Evolutionary conservation across 2,329 filamentous ascomycete genomes (phyloP).

Genomic region (Geosmithia flava): DNA sequence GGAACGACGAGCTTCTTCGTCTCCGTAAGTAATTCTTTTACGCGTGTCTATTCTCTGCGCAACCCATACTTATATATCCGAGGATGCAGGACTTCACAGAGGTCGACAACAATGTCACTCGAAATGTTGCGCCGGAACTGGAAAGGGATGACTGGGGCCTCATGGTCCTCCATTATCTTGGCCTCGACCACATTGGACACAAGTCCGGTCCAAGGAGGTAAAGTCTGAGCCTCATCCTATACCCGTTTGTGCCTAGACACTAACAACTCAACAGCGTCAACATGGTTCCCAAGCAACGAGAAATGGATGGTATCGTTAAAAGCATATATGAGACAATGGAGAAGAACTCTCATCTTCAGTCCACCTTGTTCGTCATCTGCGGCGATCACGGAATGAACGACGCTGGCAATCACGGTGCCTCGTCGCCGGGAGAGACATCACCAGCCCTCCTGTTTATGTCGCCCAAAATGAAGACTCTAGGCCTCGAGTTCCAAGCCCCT

Average conservation of each 20-base stretch:
- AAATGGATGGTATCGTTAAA: conserved; percentile 80
- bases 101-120: conserved; percentile 94
- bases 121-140: conserved; percentile 72
- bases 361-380: conserved; percentile 73
- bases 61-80: not conserved
- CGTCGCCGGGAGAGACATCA: conserved; percentile 86
- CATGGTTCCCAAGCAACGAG: conserved; percentile 84
- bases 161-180: conserved; percentile 91
- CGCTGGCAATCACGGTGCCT: conserved; percentile 91
- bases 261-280: conserved; percentile 46
- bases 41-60: not conserved
- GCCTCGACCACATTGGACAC: conserved; percentile 93
- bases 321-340: conserved; percentile 68
- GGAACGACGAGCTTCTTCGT: conserved; percentile 98
- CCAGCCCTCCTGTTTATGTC: conserved; percentile 86
- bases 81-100: conserved; percentile 76
- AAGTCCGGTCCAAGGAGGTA: conserved; percentile 82
- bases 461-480: conserved; percentile 58
- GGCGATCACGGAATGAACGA: conserved; percentile 99
- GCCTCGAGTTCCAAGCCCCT: conserved; percentile 34
- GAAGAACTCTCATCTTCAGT: conserved; percentile 54
- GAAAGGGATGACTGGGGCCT: conserved; percentile 73
- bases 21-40: conserved; percentile 50
- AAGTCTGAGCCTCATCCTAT: not conserved
- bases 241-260: not conserved